phyloP scores from a whole-genome alignment of 2,329 filamentous ascomycete species.

The Cryoendolithus antarcticus region DNA sequence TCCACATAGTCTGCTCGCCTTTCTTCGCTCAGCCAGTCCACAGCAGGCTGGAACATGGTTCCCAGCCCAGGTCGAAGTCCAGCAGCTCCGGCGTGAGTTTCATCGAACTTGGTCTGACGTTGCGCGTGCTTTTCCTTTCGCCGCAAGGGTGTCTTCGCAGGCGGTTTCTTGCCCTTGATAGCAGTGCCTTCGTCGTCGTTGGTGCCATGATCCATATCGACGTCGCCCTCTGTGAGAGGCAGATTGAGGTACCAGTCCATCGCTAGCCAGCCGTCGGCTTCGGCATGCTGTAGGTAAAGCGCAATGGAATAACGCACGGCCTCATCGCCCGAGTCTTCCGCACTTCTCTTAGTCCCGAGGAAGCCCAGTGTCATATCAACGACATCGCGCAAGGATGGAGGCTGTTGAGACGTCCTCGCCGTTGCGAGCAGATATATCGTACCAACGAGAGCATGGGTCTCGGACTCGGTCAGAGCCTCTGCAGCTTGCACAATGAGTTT shows the following conservation, averaged over 20 bases:
- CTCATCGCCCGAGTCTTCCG: too few relatives aligned
- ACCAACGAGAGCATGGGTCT: too few relatives aligned
- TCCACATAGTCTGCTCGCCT: conserved; percentile 47
- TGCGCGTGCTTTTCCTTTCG: conserved; percentile 23
- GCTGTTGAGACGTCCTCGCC: too few relatives aligned
- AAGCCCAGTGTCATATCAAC: too few relatives aligned
- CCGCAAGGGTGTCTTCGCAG: conserved; percentile 23
- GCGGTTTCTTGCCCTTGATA: conserved; percentile 2
- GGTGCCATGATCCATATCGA: conserved; percentile 1
- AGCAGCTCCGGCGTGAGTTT: conserved; percentile 14
- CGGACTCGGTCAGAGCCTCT: too few relatives aligned
- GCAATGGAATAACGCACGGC: conserved; percentile 10
- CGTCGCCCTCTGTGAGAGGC: conserved; percentile 9
- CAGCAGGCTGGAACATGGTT: conserved; percentile 64
- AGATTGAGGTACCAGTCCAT: conserved; percentile 8
- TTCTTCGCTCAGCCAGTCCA: conserved; percentile 57
- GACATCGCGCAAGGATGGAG: too few relatives aligned
- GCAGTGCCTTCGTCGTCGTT: conserved; percentile 35
- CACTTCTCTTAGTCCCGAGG: too few relatives aligned
- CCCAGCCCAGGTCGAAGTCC: conserved; percentile 35
- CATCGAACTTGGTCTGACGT: conserved; percentile 4
- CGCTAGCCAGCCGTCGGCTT: conserved; percentile 5
- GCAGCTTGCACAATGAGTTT: too few relatives aligned
- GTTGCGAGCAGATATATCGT: too few relatives aligned
- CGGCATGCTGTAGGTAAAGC: conserved; percentile 7